phyloP scores from a whole-genome alignment of 495 filamentous ascomycete genomes.

The Hyphodiscus hymeniophilus region DNA sequence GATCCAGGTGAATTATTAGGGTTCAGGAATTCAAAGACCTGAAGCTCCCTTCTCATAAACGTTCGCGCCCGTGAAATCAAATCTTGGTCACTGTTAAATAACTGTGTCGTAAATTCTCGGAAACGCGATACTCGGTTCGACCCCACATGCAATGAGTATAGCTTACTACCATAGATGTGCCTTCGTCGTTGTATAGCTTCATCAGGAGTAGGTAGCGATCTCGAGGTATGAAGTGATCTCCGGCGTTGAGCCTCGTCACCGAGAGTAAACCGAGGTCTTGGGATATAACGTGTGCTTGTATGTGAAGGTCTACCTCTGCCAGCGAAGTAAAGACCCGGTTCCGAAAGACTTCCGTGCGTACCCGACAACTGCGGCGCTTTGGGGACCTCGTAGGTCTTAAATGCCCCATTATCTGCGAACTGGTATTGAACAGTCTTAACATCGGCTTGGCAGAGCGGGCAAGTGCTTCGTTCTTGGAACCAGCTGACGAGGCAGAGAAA shows the following conservation, averaged over 20 bases:
- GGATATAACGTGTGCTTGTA: slow-evolving; percentile 21
- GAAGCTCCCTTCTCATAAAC: slow-evolving; percentile 82
- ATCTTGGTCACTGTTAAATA: slow-evolving; percentile 54
- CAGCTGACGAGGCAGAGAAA: slow-evolving; percentile 78
- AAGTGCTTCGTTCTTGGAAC: slow-evolving; percentile 58
- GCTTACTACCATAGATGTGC: slow-evolving; percentile 63
- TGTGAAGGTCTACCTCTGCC: slow-evolving; percentile 15
- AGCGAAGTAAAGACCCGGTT: slow-evolving; percentile 7
- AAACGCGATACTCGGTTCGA: slow-evolving; percentile 72
- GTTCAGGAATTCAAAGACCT: slow-evolving; percentile 72
- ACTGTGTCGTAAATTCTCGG: slow-evolving; percentile 59
- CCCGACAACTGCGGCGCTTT: slow-evolving; percentile 1
- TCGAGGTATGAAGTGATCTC: no score
- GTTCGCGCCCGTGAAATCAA: slow-evolving; percentile 75
- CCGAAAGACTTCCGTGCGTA: neutral
- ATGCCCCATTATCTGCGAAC: slow-evolving; percentile 31
- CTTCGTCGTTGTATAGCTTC: slow-evolving; percentile 60
- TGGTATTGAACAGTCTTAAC: slow-evolving; percentile 64
- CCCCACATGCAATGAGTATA: slow-evolving; percentile 81
- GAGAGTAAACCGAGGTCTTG: slow-evolving; percentile 18
- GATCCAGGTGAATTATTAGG: slow-evolving; percentile 18
- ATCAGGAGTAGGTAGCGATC: slow-evolving; percentile 27
- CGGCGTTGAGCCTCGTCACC: slow-evolving; percentile 59
- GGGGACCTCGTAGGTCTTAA: slow-evolving; percentile 46
- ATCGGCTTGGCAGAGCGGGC: slow-evolving; percentile 70